These are phyloP conservation scores for Kondoa malvinella DNA, from an alignment of 768 basidiomycete genomes.

Conservation along the genomic window DNA sequence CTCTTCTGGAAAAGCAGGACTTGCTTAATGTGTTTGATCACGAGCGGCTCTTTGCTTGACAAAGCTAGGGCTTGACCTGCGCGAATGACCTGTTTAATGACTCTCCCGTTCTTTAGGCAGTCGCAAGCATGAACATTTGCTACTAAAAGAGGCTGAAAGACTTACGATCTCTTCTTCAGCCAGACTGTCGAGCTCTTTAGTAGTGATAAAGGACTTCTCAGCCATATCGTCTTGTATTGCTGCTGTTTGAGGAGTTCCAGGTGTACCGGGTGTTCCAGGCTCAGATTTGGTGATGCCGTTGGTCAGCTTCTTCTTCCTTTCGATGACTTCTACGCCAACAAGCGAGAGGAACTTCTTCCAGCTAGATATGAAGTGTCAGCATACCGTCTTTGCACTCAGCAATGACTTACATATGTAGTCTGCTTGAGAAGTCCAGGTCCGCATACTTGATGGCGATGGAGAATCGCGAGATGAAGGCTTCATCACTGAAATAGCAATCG, in stretches of 20 bases:
- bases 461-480: conserved; percentile 20
- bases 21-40: conserved; percentile 3
- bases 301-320: conserved; percentile 1
- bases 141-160: not conserved
- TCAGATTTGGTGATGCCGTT: not conserved
- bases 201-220: not conserved
- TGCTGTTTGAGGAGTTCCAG: not conserved
- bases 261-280: not conserved
- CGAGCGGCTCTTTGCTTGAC: not conserved
- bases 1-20: conserved; percentile 10
- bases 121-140: not conserved
- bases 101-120: conserved; percentile 3
- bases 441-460: conserved; percentile 15
- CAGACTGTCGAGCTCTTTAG: not conserved
- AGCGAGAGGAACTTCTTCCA: not conserved
- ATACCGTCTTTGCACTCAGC: conserved; percentile 1
- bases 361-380: not conserved
- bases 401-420: not conserved
- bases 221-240: not conserved
- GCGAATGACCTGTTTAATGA: conserved; percentile 12
- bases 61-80: conserved; percentile 15
- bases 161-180: not conserved
- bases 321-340: not conserved
- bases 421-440: conserved; percentile 4
- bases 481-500: too few species aligned